Evolutionary conservation across 1,284 basidiomycete species (phyloP).

Genomic region (Ustilago trichophora): DNA sequence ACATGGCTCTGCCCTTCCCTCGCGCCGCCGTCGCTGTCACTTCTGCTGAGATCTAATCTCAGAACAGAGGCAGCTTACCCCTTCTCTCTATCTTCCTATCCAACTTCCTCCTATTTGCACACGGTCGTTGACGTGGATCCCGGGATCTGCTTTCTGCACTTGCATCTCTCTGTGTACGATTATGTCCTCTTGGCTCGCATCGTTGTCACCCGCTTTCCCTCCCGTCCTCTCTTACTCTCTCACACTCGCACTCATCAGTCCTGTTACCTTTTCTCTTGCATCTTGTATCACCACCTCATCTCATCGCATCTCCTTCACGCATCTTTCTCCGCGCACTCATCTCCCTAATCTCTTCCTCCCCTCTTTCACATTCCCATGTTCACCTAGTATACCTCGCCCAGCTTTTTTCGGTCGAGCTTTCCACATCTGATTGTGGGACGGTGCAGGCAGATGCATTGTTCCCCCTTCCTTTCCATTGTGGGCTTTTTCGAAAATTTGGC

Average conservation of each 20-base stretch:
- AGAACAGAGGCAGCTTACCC: not conserved
- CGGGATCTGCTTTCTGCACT: constrained; percentile 2
- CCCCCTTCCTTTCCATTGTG: too few species aligned
- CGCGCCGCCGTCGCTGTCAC: constrained; percentile 6
- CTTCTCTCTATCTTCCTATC: not conserved
- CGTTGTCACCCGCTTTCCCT: not conserved
- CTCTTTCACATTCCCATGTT: not conserved
- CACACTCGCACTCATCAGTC: not conserved
- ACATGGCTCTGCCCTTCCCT: constrained; percentile 32
- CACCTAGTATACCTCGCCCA: constrained; percentile 25
- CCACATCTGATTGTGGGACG: not conserved
- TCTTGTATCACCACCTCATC: constrained; percentile 36
- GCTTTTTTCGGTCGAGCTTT: not conserved
- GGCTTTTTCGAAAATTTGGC: too few species aligned
- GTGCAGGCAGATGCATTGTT: constrained; percentile 36
- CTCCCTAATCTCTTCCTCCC: constrained; percentile 7
- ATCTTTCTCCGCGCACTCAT: constrained; percentile 4
- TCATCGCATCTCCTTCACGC: constrained; percentile 13
- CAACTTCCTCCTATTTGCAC: not conserved
- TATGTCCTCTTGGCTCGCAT: not conserved
- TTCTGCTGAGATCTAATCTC: constrained; percentile 24
- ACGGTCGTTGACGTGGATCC: constrained; percentile 10
- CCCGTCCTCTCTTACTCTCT: not conserved
- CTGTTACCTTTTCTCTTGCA: constrained; percentile 20
- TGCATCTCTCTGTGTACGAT: constrained; percentile 19